Base-by-base conservation (phyloP, 148 eudicot species). In the Vaccinium macrocarpon region DNA sequence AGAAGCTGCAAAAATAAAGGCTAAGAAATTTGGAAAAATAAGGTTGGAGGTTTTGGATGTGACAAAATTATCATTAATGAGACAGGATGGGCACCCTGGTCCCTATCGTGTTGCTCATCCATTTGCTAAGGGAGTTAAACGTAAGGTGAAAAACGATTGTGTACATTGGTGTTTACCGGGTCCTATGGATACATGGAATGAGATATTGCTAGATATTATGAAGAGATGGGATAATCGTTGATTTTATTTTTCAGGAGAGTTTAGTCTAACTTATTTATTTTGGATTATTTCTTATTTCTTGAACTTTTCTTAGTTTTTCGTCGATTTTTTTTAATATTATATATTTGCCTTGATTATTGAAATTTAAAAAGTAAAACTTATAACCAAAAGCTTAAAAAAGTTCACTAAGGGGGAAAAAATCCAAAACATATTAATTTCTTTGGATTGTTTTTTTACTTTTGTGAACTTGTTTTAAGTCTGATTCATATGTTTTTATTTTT, bases 91-190 rank as follows among this genome's bases (percentile, higher is more conserved):
- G 21, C 99, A 96, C 38, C 99, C 99, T 5, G 99, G 98, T 8
- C 97, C 98, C 18, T 96, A 95, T 81, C 91, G 95, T 94, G 78
- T 93, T 57, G 89, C 96, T 4, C 85, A 82, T 84, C 99, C 99
- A 19, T 96, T 96, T 88, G 94, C 95, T 0, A 90, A 93, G 82
- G 99, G 98, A 62, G 85, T 93, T 29, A 32, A 74, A 14, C 95
- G 92, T 23, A 86, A 89, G 3, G 92, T 96, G n/a, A 98, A 91
- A 49, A 94, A 96, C 79, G 99, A 96, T 51, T 96, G 99, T 76
- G 94, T 93, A 66, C 99, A 96, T 88, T 96, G 98, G 98, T 96
- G 99, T 82, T 80, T 96, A 55, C 99, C 97, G 0, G 99, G 99
- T 1, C 91, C 25, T 59, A 23, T 59, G 66, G 66, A 59, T 59